Percentiles rank a stretch among this genome's conserved stretches.
phyloP scores from a whole-genome alignment of 2,329 filamentous ascomycete species.

The Tolypocladium amazonense region DNA sequence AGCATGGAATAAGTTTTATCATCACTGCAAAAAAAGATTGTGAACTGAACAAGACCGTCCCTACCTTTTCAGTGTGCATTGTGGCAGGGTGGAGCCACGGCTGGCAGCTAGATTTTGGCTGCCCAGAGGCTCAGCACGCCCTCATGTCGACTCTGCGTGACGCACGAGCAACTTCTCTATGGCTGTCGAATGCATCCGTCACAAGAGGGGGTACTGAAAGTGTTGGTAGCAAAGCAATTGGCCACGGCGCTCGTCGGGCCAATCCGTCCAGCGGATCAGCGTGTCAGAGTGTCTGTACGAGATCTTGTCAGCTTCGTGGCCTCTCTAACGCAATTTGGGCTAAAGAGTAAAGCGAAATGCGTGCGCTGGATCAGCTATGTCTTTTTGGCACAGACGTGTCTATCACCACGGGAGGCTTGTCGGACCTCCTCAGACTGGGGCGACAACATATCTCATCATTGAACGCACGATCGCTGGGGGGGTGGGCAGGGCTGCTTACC shows the following conservation, averaged over 20 bases:
- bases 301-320: neutral
- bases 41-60: conserved; percentile 9
- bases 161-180: conserved; percentile 11
- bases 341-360: neutral
- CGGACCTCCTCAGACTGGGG: conserved; percentile 38
- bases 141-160: neutral
- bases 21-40: conserved; percentile 41
- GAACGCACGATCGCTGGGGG: neutral
- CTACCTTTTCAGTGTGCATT: conserved; percentile 11
- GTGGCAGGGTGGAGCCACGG: neutral
- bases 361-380: conserved; percentile 30
- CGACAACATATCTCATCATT: conserved; percentile 36
- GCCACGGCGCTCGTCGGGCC: conserved; percentile 21
- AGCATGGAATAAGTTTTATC: conserved; percentile 64
- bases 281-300: neutral
- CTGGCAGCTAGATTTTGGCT: neutral
- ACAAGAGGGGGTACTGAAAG: conserved; percentile 20
- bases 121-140: neutral
- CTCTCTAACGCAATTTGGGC: neutral
- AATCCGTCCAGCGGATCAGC: conserved; percentile 1
- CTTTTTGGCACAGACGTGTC: conserved; percentile 48
- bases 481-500: neutral
- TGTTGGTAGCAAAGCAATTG: conserved; percentile 30
- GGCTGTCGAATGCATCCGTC: conserved; percentile 25
- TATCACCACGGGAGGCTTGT: conserved; percentile 36